Percentiles rank a stretch among this genome's conserved stretches.
Evolutionary conservation across 2,329 filamentous ascomycete genomes (phyloP).

Genomic region (Aspergillus pseudoglaucus): DNA sequence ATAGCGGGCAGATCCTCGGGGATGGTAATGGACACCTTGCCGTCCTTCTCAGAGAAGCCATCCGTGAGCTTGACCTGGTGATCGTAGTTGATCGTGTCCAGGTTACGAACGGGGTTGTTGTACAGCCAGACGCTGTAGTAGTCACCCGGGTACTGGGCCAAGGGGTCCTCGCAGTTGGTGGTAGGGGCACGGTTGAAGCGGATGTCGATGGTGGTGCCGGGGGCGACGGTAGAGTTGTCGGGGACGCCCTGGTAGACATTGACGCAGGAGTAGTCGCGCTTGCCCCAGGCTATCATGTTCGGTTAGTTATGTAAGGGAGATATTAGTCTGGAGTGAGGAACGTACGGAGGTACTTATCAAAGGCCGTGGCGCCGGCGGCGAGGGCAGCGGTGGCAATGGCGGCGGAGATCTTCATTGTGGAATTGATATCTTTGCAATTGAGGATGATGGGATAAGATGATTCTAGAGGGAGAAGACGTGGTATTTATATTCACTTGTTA

Average conservation of each 20-base stretch:
- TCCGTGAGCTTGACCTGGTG: constrained; percentile 13
- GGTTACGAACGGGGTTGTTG: constrained; percentile 23
- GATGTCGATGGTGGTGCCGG: constrained; percentile 18
- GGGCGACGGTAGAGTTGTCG: constrained; percentile 22
- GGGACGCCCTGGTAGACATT: constrained; percentile 29
- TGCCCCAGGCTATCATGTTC: constrained; percentile 23
- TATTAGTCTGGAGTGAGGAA: not conserved
- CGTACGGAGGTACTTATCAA: constrained; percentile 26
- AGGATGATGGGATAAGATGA: too few species aligned
- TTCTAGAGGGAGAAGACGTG: too few species aligned
- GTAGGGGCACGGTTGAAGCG: constrained; percentile 22
- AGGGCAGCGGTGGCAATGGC: constrained; percentile 18
- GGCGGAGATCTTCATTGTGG: constrained; percentile 25
- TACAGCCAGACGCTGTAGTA: constrained; percentile 24
- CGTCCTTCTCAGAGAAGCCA: constrained; percentile 13
- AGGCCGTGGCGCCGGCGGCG: constrained; percentile 21
- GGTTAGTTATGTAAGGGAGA: not conserved
- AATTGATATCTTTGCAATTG: not conserved
- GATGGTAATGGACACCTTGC: constrained; percentile 18
- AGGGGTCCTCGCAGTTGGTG: constrained; percentile 16
- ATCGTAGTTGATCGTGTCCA: constrained; percentile 16
- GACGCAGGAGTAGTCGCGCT: constrained; percentile 27
- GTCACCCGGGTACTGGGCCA: constrained; percentile 14
- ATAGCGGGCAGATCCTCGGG: constrained; percentile 20
- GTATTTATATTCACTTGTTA: too few species aligned